Conservation (phyloP, 495 filamentous ascomycete species). For the Annulohypoxylon stygium region DNA sequence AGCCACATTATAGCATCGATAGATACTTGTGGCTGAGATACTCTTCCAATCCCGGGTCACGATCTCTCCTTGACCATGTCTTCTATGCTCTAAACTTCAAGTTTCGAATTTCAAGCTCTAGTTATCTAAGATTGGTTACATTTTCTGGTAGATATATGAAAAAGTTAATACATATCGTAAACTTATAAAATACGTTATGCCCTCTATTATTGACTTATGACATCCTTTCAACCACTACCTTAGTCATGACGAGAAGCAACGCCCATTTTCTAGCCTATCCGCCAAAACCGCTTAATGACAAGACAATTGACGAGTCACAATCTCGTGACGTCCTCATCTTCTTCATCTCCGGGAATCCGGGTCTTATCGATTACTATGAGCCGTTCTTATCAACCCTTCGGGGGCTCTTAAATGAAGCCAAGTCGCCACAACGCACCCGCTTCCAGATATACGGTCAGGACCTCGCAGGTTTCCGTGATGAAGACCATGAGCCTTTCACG, state of each 20-base stretch:
- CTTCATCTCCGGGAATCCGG: constrained; percentile 91
- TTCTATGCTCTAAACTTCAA: no score
- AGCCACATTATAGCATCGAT: not conserved
- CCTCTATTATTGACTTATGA: not conserved
- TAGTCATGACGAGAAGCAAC: constrained; percentile 14
- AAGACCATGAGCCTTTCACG: constrained; percentile 58
- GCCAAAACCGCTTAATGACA: constrained; percentile 18
- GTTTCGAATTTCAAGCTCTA: not conserved
- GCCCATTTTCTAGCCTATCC: constrained; percentile 41
- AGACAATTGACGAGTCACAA: not conserved
- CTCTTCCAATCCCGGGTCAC: not conserved
- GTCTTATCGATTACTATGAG: constrained; percentile 83
- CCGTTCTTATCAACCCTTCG: constrained; percentile 70
- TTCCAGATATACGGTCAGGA: constrained; percentile 77
- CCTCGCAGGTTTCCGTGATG: constrained; percentile 78
- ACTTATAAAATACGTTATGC: not conserved
- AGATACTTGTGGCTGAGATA: not conserved
- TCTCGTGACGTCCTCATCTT: constrained; percentile 57
- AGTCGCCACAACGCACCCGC: constrained; percentile 26
- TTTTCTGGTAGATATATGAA: not conserved
- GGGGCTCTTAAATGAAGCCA: constrained; percentile 50
- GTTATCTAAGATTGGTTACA: not conserved
- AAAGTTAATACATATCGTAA: not conserved
- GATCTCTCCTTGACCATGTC: no score
- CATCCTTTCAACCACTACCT: not conserved